Evolutionary conservation across 768 basidiomycete species (phyloP).

Genomic region (Tylopilus cervinicoccineus): DNA sequence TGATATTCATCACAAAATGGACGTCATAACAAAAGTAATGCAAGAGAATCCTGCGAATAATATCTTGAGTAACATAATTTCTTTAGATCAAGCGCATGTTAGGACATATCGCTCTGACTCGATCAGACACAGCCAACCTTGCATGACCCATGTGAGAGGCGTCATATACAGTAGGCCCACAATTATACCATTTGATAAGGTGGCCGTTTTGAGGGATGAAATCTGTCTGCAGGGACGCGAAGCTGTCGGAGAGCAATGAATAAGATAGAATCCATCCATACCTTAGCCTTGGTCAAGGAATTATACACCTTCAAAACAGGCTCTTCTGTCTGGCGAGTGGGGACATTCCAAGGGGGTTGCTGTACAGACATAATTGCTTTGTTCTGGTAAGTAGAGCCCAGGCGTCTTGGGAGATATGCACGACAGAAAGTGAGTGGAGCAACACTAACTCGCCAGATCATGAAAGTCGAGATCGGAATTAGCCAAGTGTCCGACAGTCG

Average conservation of each 20-base stretch:
- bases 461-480: conserved; percentile 9
- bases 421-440: conserved; percentile 5
- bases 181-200: conserved; percentile 97
- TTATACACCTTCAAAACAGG: conserved; percentile 78
- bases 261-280: conserved; percentile 37
- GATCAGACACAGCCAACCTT: conserved; percentile 46
- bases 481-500: not conserved
- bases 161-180: conserved; percentile 98
- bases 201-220: conserved; percentile 68
- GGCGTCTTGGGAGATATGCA: conserved; percentile 2
- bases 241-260: conserved; percentile 3
- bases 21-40: conserved; percentile 98
- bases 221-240: conserved; percentile 51
- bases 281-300: conserved; percentile 89
- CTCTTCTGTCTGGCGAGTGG: conserved; percentile 35
- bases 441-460: conserved; percentile 23
- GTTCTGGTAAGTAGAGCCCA: conserved; percentile 3
- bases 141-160: conserved; percentile 99
- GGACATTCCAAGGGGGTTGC: conserved; percentile 52
- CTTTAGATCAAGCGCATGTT: conserved; percentile 39
- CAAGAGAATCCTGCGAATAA: conserved; percentile 63
- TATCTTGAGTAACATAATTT: conserved; percentile 60
- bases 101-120: not conserved
- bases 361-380: conserved; percentile 47
- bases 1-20: conserved; percentile 99